Evolutionary conservation across 2,329 filamentous ascomycete genomes (phyloP).

Genomic region (Alternaria tenuissima): DNA sequence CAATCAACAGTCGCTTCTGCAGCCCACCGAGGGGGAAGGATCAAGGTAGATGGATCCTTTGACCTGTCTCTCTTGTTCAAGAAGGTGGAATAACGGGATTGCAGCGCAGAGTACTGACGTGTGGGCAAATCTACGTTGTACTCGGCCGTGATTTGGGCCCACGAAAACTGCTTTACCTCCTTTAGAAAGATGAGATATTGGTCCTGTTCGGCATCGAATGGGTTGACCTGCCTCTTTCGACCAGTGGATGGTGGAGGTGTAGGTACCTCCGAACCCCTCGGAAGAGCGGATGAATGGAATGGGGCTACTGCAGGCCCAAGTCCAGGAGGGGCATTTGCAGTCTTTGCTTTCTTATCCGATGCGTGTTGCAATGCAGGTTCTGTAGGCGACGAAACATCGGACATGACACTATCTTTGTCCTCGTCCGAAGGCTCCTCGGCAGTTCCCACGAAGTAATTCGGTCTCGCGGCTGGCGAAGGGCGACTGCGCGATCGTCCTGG

Average conservation of each 20-base stretch:
- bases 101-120: conserved; percentile 35
- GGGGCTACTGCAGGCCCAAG: background rate
- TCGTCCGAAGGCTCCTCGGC: conserved; percentile 1
- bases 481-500: background rate
- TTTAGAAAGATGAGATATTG: conserved; percentile 53
- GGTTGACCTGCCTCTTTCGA: conserved; percentile 1
- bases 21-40: conserved; percentile 37
- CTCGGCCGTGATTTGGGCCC: conserved; percentile 46
- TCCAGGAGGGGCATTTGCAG: background rate
- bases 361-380: background rate
- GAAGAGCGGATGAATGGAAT: background rate
- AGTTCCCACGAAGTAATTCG: conserved; percentile 8
- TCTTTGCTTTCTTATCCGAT: background rate
- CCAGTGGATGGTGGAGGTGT: background rate
- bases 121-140: conserved; percentile 42
- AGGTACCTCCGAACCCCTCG: background rate
- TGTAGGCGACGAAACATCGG: conserved; percentile 4
- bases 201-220: conserved; percentile 33
- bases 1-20: conserved; percentile 37
- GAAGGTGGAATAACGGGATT: conserved; percentile 39
- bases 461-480: conserved; percentile 1
- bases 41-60: conserved; percentile 31
- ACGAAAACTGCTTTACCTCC: conserved; percentile 49
- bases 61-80: conserved; percentile 39
- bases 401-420: conserved; percentile 17